These are phyloP conservation scores for Actinidia polygama DNA, from an alignment of 179 eudicot species.

Conservation along the genomic window DNA sequence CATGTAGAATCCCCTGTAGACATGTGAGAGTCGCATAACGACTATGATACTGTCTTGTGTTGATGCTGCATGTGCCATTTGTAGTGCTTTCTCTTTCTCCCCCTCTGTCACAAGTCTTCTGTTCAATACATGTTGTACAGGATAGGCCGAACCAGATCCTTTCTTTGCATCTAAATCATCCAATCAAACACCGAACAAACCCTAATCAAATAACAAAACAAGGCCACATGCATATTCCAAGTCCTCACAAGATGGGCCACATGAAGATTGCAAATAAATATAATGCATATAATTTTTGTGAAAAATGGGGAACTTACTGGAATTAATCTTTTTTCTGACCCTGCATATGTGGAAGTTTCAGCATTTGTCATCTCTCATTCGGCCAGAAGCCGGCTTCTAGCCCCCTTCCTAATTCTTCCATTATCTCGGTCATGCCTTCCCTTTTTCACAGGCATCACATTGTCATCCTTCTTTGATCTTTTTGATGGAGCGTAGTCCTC, in stretches of 20 bases:
- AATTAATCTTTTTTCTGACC: constrained; percentile 13
- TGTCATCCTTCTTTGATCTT: constrained; percentile 22
- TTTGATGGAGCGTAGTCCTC: constrained; percentile 14
- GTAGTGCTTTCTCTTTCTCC: constrained; percentile 33
- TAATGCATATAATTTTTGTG: neutral
- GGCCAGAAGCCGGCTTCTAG: too few species aligned
- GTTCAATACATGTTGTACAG: constrained; percentile 24
- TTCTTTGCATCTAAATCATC: constrained; percentile 15
- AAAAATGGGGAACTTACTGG: neutral
- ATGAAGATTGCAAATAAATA: neutral
- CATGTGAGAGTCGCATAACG: constrained; percentile 51
- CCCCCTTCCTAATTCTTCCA: neutral
- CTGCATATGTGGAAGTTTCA: constrained; percentile 22
- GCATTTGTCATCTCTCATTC: too few species aligned
- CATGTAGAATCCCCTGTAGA: constrained; percentile 41
- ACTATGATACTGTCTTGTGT: constrained; percentile 31
- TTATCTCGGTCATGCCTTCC: neutral
- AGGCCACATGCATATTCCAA: neutral
- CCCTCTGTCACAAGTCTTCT: constrained; percentile 34
- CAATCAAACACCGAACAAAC: neutral
- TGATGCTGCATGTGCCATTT: constrained; percentile 41
- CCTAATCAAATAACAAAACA: neutral
- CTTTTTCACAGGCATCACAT: neutral
- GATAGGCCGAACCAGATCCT: neutral
- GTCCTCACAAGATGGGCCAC: neutral